Percentiles rank a stretch among this genome's conserved stretches.
Conservation (phyloP, 805 yeast genomes). For the Candida sanyiensis region DNA sequence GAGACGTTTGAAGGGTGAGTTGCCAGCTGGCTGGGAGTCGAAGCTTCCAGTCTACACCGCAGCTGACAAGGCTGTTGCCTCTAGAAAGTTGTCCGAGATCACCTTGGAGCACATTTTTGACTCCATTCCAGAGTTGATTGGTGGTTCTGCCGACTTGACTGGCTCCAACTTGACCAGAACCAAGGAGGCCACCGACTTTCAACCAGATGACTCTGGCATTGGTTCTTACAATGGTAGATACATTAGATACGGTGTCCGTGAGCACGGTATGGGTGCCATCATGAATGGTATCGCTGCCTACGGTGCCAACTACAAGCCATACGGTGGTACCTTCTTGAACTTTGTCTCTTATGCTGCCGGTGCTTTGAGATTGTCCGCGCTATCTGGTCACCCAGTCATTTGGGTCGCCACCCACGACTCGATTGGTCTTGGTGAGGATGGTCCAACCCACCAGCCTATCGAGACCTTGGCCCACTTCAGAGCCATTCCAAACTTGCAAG, state of each 20-base stretch:
- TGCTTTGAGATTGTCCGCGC: conserved; percentile 79
- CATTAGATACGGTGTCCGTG: conserved; percentile 97
- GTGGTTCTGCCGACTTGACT: conserved; percentile 98
- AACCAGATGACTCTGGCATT: conserved; percentile 70
- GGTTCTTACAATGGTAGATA: conserved; percentile 92
- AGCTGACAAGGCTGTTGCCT: conserved; percentile 76
- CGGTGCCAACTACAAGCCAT: conserved; percentile 79
- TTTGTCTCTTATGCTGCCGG: conserved; percentile 82
- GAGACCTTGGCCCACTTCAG: conserved; percentile 84
- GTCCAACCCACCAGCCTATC: conserved; percentile 91
- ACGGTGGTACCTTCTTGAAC: conserved; percentile 97
- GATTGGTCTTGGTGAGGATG: conserved; percentile 88
- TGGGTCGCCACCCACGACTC: conserved; percentile 92
- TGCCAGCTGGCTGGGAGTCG: conserved; percentile 80
- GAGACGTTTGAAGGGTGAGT: conserved; percentile 71
- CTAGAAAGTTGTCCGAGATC: conserved; percentile 89
- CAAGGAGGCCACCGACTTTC: conserved; percentile 82
- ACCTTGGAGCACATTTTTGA: conserved; percentile 59
- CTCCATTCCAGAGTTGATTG: conserved; percentile 79
- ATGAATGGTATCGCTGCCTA: conserved; percentile 95
- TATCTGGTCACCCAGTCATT: conserved; percentile 75
- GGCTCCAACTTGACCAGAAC: conserved; percentile 94
- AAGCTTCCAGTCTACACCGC: conserved; percentile 75
- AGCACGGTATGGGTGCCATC: conserved; percentile 98
- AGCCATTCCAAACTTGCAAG: conserved; percentile 75